phyloP scores from a whole-genome alignment of 306 rosid species.

The Delonix regia region DNA sequence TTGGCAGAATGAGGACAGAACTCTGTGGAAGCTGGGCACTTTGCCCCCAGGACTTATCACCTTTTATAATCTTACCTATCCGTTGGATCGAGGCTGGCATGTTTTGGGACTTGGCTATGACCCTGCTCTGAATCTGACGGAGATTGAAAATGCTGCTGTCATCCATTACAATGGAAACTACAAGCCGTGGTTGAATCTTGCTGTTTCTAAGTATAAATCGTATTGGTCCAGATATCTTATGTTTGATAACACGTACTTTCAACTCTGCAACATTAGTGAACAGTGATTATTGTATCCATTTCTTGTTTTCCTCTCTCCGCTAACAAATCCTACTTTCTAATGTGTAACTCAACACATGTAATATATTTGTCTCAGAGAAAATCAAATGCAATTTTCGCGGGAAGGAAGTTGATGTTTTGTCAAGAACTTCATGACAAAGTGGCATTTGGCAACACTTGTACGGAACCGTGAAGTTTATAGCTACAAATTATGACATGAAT shows the following conservation, averaged over 20 bases:
- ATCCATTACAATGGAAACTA: conserved; percentile 97
- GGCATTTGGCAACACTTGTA: neutral
- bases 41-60: conserved; percentile 94
- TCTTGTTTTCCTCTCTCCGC: conserved; percentile 1
- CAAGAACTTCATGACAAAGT: neutral
- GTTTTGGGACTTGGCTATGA: conserved; percentile 97
- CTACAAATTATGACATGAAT: neutral
- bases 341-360: conserved; percentile 20
- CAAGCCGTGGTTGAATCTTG: conserved; percentile 97
- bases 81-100: conserved; percentile 90
- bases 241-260: conserved; percentile 76
- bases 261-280: conserved; percentile 64
- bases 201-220: conserved; percentile 86
- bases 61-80: conserved; percentile 81
- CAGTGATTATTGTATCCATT: conserved; percentile 28
- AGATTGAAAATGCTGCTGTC: conserved; percentile 82
- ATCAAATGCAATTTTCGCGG: neutral
- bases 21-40: conserved; percentile 98
- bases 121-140: conserved; percentile 85
- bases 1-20: conserved; percentile 90
- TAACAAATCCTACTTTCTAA: conserved; percentile 13
- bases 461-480: neutral
- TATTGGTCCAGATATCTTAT: conserved; percentile 90
- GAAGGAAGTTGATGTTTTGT: neutral
- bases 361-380: conserved; percentile 27